Conservation (phyloP, 106 monocot genomes). For the Ottelia alismoides region DNA sequence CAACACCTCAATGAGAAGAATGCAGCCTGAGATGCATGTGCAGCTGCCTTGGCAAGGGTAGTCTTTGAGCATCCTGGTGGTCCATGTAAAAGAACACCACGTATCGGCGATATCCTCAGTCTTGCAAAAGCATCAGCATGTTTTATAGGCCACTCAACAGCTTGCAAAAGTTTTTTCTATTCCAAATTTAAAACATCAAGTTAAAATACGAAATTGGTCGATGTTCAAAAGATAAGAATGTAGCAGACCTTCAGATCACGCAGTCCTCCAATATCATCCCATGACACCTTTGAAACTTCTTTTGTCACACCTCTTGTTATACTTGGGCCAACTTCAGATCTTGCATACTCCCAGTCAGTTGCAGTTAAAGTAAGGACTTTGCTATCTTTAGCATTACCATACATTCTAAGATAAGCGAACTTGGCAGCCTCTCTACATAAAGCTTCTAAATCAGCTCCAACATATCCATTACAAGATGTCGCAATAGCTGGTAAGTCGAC, state of each 20-base stretch:
- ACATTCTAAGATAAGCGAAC: conserved; percentile 39
- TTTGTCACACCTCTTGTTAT: conserved; percentile 76
- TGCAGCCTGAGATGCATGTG: conserved; percentile 83
- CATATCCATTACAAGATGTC: conserved; percentile 84
- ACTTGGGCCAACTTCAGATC: conserved; percentile 51
- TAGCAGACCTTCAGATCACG: conserved; percentile 68
- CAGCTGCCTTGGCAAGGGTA: conserved; percentile 90
- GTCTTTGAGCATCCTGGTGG: conserved; percentile 98
- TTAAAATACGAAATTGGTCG: neutral
- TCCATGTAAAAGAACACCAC: conserved; percentile 89
- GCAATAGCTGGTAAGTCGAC: conserved; percentile 74
- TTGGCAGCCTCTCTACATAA: conserved; percentile 68
- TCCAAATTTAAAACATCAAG: conserved; percentile 2
- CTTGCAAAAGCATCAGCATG: conserved; percentile 67
- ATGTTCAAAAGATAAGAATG: neutral
- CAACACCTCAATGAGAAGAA: conserved; percentile 97
- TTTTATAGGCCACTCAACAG: conserved; percentile 93
- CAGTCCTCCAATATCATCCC: conserved; percentile 96
- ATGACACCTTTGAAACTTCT: conserved; percentile 63
- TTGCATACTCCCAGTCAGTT: conserved; percentile 83
- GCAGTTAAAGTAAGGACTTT: conserved; percentile 19
- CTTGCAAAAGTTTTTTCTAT: conserved; percentile 81
- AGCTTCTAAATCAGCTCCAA: conserved; percentile 84
- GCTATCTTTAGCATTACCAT: conserved; percentile 6
- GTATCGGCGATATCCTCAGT: conserved; percentile 60